A percentile compares a stretch with the other conserved stretches of the same genome.
These are phyloP conservation scores for Lentinula aciculospora DNA, from an alignment of 768 basidiomycete species.

Conservation along the genomic window DNA sequence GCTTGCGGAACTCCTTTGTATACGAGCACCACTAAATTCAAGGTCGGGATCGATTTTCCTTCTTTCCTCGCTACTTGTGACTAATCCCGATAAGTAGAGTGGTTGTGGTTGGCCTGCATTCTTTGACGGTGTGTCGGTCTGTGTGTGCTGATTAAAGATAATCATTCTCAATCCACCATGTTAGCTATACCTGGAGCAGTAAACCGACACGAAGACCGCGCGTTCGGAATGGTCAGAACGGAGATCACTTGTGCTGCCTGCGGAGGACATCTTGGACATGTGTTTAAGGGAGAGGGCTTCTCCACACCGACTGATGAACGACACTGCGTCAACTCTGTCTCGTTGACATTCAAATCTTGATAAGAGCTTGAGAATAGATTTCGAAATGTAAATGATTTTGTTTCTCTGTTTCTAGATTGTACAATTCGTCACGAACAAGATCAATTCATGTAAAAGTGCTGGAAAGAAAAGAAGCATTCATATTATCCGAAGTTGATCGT, in stretches of 20 bases:
- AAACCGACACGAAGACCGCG: conserved; percentile 63
- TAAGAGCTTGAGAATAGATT: background rate
- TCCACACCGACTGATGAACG: conserved; percentile 77
- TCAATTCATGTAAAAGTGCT: background rate
- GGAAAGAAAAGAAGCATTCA: background rate
- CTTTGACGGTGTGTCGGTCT: conserved; percentile 63
- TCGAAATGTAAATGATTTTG: background rate
- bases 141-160: background rate
- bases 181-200: conserved; percentile 89
- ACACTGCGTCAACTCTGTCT: conserved; percentile 88
- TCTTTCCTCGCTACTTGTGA: background rate
- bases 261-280: conserved; percentile 91
- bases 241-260: conserved; percentile 91
- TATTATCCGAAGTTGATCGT: background rate
- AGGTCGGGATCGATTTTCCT: conserved; percentile 30
- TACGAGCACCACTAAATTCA: conserved; percentile 86
- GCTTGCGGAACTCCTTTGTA: conserved; percentile 83
- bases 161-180: conserved; percentile 2
- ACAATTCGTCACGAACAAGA: background rate
- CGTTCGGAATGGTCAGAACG: conserved; percentile 62
- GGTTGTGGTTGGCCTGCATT: conserved; percentile 99
- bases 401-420: background rate
- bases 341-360: conserved; percentile 56
- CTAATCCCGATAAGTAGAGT: conserved; percentile 33
- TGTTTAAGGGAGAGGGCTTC: conserved; percentile 91